Evolutionary conservation across 2,329 filamentous ascomycete species (phyloP).

Genomic region (Fusarium avenaceum): DNA sequence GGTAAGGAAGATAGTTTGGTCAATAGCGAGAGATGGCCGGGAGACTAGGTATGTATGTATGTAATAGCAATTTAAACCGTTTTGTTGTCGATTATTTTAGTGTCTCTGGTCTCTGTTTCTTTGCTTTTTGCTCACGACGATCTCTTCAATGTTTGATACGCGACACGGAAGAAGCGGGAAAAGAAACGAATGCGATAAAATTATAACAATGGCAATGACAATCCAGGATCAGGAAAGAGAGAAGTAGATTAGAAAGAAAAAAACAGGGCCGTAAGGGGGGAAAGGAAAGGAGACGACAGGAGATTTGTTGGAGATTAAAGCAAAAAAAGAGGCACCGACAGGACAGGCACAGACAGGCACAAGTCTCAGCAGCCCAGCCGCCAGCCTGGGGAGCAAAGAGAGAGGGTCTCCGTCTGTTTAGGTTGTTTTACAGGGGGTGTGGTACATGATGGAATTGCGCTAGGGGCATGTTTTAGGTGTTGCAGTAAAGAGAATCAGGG

Average conservation of each 20-base stretch:
- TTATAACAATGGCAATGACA: constrained; percentile 2
- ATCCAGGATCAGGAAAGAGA: constrained; percentile 1
- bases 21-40: constrained; percentile 11
- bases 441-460: constrained; percentile 10
- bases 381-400: too few species aligned
- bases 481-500: neutral
- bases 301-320: constrained; percentile 36
- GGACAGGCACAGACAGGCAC: constrained; percentile 27
- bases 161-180: constrained; percentile 1
- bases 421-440: constrained; percentile 28
- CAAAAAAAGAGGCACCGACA: constrained; percentile 18
- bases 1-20: neutral
- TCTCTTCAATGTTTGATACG: neutral
- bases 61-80: constrained; percentile 26
- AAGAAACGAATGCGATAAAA: neutral
- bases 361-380: constrained; percentile 25
- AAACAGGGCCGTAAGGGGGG: constrained; percentile 1
- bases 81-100: constrained; percentile 23
- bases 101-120: neutral
- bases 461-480: constrained; percentile 7
- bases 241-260: neutral
- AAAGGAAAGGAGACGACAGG: constrained; percentile 8
- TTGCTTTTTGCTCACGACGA: neutral
- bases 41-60: constrained; percentile 24
- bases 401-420: constrained; percentile 3